Percentiles rank a stretch among this genome's conserved stretches.
phyloP scores from a whole-genome alignment of 805 yeast genomes.

The Metschnikowia koreensis region DNA sequence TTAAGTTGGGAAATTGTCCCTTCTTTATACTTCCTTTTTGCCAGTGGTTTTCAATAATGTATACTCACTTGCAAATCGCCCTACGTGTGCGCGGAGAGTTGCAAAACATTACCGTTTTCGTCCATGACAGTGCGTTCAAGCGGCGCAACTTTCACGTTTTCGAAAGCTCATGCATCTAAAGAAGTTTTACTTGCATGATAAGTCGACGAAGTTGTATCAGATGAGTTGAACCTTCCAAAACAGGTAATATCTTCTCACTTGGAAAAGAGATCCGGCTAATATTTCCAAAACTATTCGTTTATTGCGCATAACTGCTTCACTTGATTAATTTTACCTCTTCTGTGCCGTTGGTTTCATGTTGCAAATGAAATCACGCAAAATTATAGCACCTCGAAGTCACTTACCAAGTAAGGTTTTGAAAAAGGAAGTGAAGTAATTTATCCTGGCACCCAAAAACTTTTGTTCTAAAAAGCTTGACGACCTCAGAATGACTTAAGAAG shows the following conservation, averaged over 20 bases:
- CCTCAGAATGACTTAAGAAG: no score
- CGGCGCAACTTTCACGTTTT: not conserved
- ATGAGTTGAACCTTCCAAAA: not conserved
- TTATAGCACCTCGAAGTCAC: no score
- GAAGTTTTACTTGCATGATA: not conserved
- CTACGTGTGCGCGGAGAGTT: not conserved
- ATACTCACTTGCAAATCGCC: not conserved
- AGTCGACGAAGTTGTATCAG: not conserved
- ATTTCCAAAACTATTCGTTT: not conserved
- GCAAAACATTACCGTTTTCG: not conserved
- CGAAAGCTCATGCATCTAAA: not conserved
- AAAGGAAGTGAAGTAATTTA: no score
- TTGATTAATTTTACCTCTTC: not conserved
- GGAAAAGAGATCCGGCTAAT: not conserved
- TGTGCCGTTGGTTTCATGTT: no score
- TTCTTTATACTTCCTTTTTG: not conserved
- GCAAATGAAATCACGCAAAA: no score
- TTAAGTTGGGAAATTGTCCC: not conserved
- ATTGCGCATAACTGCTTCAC: not conserved
- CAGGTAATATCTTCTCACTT: not conserved
- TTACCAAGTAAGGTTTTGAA: no score
- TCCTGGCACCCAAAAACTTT: no score
- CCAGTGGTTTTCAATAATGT: not conserved
- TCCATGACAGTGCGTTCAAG: not conserved
- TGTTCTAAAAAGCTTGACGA: no score